phyloP scores from a whole-genome alignment of 371 early-diverging fungal genomes.

The Umbelopsis sp. region DNA sequence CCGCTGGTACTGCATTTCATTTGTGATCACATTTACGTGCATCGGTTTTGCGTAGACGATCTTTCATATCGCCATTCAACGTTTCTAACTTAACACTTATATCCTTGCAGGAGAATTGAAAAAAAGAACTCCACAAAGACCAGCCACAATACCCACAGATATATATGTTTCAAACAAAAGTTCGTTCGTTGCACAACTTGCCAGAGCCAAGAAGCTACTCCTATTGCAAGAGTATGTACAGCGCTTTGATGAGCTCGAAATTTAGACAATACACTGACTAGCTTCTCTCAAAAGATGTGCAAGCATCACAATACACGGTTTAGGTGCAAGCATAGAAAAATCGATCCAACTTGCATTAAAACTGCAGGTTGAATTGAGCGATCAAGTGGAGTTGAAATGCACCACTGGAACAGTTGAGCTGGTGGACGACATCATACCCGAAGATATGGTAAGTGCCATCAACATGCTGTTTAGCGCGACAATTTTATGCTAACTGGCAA shows the following conservation, averaged over 20 bases:
- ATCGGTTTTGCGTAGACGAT: background rate
- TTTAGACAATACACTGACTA: no score
- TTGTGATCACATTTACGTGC: background rate
- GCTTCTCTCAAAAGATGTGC: slow-evolving; percentile 30
- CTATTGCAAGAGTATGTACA: slow-evolving; percentile 1
- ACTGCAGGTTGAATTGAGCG: slow-evolving; percentile 44
- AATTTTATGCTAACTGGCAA: no score
- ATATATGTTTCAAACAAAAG: slow-evolving; percentile 63
- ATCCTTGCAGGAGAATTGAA: slow-evolving; percentile 34
- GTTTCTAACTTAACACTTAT: background rate
- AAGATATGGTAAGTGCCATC: slow-evolving; percentile 39
- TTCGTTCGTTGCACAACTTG: slow-evolving; percentile 33
- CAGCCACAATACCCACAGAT: slow-evolving; percentile 55
- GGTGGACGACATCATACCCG: slow-evolving; percentile 60
- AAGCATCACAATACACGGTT: slow-evolving; percentile 64
- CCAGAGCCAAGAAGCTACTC: slow-evolving; percentile 41
- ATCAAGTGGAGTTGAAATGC: slow-evolving; percentile 50
- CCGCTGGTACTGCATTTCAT: background rate
- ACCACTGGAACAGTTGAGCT: slow-evolving; percentile 54
- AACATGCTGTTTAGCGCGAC: no score
- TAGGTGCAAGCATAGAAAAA: slow-evolving; percentile 69
- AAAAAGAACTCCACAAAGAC: slow-evolving; percentile 54
- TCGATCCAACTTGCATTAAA: slow-evolving; percentile 60
- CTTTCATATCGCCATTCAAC: background rate
- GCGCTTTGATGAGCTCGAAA: no score